Base-by-base conservation (phyloP, 805 yeast genomes). In the Yarrowia yakushimensis region DNA sequence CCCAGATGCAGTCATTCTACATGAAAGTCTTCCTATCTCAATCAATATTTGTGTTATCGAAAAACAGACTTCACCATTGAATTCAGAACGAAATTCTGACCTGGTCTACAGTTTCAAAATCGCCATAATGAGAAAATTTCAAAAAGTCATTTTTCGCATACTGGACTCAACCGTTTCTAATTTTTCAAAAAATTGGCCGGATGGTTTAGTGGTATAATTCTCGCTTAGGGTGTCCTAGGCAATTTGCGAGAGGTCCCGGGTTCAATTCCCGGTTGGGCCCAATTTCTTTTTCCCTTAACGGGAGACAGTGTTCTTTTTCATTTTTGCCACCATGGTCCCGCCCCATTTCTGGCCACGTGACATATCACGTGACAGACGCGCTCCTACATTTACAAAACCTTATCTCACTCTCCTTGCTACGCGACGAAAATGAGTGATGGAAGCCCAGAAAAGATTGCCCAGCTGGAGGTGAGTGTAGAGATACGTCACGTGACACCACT, bases 171-270 rank as follows among this genome's bases (percentile, higher is more conserved):
- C 18, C 0, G 13, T 30, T 48, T 23, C 17, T 10, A 22, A 9
- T 23, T n/a, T 18, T 9, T 8, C 5, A 20, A 31, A n/a, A 46
- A 46, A n/a, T 36, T 25, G 43, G 59, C 59, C 59, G 43, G 59
- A 52, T 52, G 59, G 43, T 52, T 52, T 36, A 50, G 59, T 50
- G 59, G 59, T 50, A 50, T 50, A 50, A 50, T 50, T 50, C 59
- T 50, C 59, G 59, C 59, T 50, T 50, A 50, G 59, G 59, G 59
- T 50, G 39, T 50, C 59, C 59, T 50, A 25, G 23, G 59, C 59
- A 50, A 50, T 50, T 34, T 50, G 59, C 59, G 59, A 52, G 59
- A 52, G 59, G 59, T 52, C 59, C 59, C 59, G 59, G 59, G 59
- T 52, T 52, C 59, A 52, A 52, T 52, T 52, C 59, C 59, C 59